Conservation (phyloP, 2,329 filamentous ascomycete genomes). For the Zymoseptoria passerinii region DNA sequence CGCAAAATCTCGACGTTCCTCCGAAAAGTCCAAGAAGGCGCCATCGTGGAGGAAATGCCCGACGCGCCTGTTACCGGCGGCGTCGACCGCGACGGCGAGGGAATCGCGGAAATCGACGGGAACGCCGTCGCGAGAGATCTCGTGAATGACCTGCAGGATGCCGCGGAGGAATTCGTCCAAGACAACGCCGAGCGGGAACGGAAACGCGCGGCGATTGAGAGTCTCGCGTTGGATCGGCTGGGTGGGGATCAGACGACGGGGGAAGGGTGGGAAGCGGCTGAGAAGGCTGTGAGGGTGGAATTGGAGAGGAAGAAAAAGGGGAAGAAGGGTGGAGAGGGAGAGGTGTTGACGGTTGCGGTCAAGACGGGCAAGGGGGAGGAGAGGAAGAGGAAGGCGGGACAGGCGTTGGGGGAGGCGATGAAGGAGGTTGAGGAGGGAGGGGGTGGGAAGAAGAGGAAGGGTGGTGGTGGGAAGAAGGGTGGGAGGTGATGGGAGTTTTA, state of each 20-base stretch:
- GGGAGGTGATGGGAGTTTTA: constrained; percentile 2
- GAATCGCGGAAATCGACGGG: constrained; percentile 39
- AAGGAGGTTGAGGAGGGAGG: constrained; percentile 27
- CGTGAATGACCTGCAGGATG: constrained; percentile 77
- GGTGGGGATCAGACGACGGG: constrained; percentile 43
- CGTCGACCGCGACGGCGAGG: constrained; percentile 17
- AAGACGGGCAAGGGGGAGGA: constrained; percentile 24
- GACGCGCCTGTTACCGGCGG: constrained; percentile 32
- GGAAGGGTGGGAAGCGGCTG: constrained; percentile 52
- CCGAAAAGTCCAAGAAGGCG: constrained; percentile 62
- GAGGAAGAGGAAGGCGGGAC: constrained; percentile 31
- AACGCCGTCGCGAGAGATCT: constrained; percentile 49
- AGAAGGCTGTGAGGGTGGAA: constrained; percentile 58
- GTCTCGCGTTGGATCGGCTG: constrained; percentile 79
- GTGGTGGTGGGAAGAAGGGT: constrained; percentile 7
- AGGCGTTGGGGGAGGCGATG: constrained; percentile 29
- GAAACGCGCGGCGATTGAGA: constrained; percentile 81
- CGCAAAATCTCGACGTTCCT: constrained; percentile 80
- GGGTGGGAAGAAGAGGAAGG: constrained; percentile 27
- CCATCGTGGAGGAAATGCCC: constrained; percentile 44
- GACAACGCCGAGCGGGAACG: constrained; percentile 61
- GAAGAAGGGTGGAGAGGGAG: constrained; percentile 42
- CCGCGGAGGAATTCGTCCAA: constrained; percentile 60
- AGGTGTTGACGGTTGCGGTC: constrained; percentile 58
- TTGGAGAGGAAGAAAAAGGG: constrained; percentile 39